These are phyloP conservation scores for Conringia planisiliqua DNA, from an alignment of 345 rosid species.

Conservation along the genomic window DNA sequence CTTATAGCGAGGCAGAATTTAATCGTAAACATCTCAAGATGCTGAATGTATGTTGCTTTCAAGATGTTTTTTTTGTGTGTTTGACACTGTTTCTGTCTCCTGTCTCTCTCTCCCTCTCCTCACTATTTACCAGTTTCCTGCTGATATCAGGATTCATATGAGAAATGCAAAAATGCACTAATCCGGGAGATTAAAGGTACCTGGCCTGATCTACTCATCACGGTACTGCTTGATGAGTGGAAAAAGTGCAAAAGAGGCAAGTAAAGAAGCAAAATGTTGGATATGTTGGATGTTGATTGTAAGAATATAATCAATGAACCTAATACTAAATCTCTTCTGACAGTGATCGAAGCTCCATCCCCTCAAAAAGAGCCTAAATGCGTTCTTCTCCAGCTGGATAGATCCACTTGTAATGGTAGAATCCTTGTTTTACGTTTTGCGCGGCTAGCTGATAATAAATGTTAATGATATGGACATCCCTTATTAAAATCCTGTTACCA, in stretches of 20 bases:
- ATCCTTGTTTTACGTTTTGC: not conserved
- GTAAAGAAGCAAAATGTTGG: not conserved
- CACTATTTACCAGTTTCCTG: not conserved
- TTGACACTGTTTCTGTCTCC: not conserved
- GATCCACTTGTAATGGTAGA: conserved; percentile 55
- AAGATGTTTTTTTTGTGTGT: not conserved
- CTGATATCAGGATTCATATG: conserved; percentile 62
- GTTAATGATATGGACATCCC: not conserved
- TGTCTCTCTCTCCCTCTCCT: not conserved
- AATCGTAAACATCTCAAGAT: conserved; percentile 67
- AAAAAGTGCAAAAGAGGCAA: conserved; percentile 92
- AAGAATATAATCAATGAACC: conserved; percentile 5
- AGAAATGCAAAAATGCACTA: conserved; percentile 49
- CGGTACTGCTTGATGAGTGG: conserved; percentile 84
- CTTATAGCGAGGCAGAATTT: conserved; percentile 82
- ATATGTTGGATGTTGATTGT: conserved; percentile 11
- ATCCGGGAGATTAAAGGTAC: conserved; percentile 60
- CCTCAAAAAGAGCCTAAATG: conserved; percentile 78
- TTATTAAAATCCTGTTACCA: not conserved
- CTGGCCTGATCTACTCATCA: conserved; percentile 83
- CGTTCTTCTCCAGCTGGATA: conserved; percentile 62
- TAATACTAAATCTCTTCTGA: conserved; percentile 23
- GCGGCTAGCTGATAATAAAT: conserved; percentile 5
- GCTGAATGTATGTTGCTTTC: conserved; percentile 51
- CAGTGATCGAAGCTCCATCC: conserved; percentile 88